Evolutionary conservation across 768 basidiomycete genomes (phyloP), one percentile per base, ranked within the genome.

Genomic region (Cystobasidium onofrii): DNA sequence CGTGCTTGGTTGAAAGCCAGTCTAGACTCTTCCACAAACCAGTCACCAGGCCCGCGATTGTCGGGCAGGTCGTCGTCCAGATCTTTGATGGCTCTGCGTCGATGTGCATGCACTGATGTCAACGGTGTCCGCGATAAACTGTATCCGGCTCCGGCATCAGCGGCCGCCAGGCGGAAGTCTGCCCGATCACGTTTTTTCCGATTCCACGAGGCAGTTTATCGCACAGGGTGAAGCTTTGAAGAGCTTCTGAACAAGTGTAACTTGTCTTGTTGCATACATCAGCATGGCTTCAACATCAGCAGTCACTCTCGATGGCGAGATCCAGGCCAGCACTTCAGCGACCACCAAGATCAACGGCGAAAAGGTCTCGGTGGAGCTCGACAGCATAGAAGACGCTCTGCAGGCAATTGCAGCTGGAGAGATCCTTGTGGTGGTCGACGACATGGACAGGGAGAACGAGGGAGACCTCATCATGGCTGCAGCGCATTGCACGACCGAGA

Each of bases 361-460:
- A 6, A 23, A 57, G 20, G 69, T 71, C 55, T 43, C 78, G 0
- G 83, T 82, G 76, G 27, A 54, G 31, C 94, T 98, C 77, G 92
- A 97, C 78, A 73, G 86, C 0, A 86, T 98, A 76, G 87, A 90
- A 74, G 88, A 87, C 18, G 91, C 94, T 0, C 81, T 97, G 31
- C 85, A 81, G 4, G 89, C 90, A 1, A 90, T 92, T 79, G 83
- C 83, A 1, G 84, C 84, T 2, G 94, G 94, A 0, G 91, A 95
- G 79, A 93, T 97, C 76, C 84, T 99, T 69, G 90, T 99, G 0
- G 96, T 98, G 6, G 92, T 97, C 89, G 96, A 99, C 81, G 95
- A 98, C 81, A 91, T 96, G 82, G 84, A 85, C 76, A 84, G 96
- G 74, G 96, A 99, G 83, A 99, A 99, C 80, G 96, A 99, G 80